These are phyloP conservation scores for Colletotrichum godetiae DNA, from an alignment of 2,329 filamentous ascomycete genomes.

Conservation along the genomic window DNA sequence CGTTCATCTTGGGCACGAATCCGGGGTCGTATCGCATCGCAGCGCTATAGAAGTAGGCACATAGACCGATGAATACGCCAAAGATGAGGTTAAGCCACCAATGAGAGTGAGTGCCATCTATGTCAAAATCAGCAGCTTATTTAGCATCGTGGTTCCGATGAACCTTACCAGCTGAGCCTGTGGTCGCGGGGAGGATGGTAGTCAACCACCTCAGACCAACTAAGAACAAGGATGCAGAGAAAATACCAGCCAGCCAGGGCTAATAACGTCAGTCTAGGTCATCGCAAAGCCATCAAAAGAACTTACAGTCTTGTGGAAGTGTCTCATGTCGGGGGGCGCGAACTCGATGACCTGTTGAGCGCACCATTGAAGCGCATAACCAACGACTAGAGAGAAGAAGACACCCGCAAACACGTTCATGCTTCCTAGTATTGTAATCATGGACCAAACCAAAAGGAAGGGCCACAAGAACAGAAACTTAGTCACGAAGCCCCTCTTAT, in stretches of 20 bases:
- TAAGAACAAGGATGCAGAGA: slow-evolving; percentile 87
- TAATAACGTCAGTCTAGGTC: slow-evolving; percentile 48
- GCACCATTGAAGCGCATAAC: slow-evolving; percentile 80
- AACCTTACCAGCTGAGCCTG: slow-evolving; percentile 60
- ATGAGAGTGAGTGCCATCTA: slow-evolving; percentile 73
- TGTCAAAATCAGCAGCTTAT: slow-evolving; percentile 43
- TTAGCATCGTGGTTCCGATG: neutral
- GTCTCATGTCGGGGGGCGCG: slow-evolving; percentile 88
- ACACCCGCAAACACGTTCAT: slow-evolving; percentile 80
- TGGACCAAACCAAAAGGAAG: slow-evolving; percentile 78
- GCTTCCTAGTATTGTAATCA: slow-evolving; percentile 78
- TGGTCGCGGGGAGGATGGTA: slow-evolving; percentile 69
- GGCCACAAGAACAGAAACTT: slow-evolving; percentile 94
- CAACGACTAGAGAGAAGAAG: slow-evolving; percentile 74
- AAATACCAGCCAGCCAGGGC: slow-evolving; percentile 95
- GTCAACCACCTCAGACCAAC: slow-evolving; percentile 81
- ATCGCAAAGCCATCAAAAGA: slow-evolving; percentile 9
- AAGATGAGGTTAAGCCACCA: slow-evolving; percentile 86
- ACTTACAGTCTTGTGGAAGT: slow-evolving; percentile 87
- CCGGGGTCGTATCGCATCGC: slow-evolving; percentile 92
- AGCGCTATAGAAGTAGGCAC: slow-evolving; percentile 86
- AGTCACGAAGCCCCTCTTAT: slow-evolving; percentile 80
- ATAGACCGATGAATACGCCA: slow-evolving; percentile 70
- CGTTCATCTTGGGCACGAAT: slow-evolving; percentile 90
- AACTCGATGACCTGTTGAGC: slow-evolving; percentile 83